Base-by-base conservation (phyloP, 2,329 filamentous ascomycete species). In the Coniochaeta hoffmannii region DNA sequence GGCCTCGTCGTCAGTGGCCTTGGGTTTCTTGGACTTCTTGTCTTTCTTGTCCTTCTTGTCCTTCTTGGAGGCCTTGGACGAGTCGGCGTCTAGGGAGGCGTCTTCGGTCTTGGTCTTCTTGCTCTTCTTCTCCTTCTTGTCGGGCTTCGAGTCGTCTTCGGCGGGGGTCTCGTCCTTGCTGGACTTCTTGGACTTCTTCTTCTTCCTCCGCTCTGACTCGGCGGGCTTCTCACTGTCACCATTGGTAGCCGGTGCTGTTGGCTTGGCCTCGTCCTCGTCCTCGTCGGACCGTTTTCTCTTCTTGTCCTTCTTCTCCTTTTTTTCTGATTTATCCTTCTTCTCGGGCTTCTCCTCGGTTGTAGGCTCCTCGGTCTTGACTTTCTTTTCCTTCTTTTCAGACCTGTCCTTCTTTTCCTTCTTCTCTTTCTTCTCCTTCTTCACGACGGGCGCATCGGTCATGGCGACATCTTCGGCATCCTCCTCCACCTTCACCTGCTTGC, bases 251-350 rank as follows among this genome's bases (percentile, higher is more conserved):
- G 49, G 49, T 22, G 49, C 34, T 53, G 34, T 58, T 36, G 35
- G 24, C 51, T 50, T 53, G 22, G 19, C 57, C 60, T 62, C 57
- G 46, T 61, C 56, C 32, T 61, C 58, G 50, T 65, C 64, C 53
- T 68, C 36, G 10, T 52, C 46, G 36, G 35, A 70, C 53, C 69
- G 67, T 63, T 72, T 73, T 28, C 73, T 68, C 61, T 74, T 73
- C 62, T 71, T 72, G 53, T 73, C 71, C 56, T 71, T 58, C 38
- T 55, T 55, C 5, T 49, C 53, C 51, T 56, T 55, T 52, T 58
- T 58, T 12, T 58, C 46, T n/a, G 24, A 11, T 51, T 53, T 53
- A 26, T 32, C 19, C 11, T 19, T 24, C 34, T 52, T 26, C 50
- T 53, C 49, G 19, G 35, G 28, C 10, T 53, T 19, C 28, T 41